Conservation (phyloP, 2,329 filamentous ascomycete species). For the Metarhizium humberi region DNA sequence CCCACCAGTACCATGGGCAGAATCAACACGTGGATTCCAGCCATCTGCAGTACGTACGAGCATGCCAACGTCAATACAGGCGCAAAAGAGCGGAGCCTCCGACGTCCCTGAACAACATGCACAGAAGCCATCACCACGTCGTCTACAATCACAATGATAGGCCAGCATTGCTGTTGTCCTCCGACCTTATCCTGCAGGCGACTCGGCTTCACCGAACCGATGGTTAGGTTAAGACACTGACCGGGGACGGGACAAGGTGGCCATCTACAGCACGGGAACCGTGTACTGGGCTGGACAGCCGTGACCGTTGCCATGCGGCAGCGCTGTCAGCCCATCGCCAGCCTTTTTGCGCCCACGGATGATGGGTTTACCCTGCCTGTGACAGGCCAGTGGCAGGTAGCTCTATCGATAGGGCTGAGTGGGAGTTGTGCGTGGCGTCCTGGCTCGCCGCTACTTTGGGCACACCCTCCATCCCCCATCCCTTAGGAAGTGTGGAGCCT, state of each 20-base stretch:
- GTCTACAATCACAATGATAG: neutral
- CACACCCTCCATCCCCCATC: neutral
- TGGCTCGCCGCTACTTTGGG: neutral
- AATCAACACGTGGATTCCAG: neutral
- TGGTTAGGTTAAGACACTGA: neutral
- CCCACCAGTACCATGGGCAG: neutral
- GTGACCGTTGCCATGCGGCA: no score
- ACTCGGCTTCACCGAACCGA: neutral
- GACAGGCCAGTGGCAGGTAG: neutral
- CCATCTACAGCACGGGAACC: neutral
- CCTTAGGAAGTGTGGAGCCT: neutral
- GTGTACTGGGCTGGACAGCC: no score
- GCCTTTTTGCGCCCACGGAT: no score
- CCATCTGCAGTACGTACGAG: neutral
- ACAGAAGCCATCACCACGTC: neutral
- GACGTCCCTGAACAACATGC: neutral
- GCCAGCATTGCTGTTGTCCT: neutral
- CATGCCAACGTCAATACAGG: neutral
- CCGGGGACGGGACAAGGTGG: neutral
- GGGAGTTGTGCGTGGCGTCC: slow-evolving; percentile 5
- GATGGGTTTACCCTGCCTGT: neutral
- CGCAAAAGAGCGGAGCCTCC: neutral
- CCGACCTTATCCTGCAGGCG: neutral
- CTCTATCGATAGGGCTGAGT: slow-evolving; percentile 10
- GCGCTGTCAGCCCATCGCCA: no score